These are phyloP conservation scores for Heterotrichella gracilis DNA, from an alignment of 352 stramenopile genomes.

Conservation along the genomic window DNA sequence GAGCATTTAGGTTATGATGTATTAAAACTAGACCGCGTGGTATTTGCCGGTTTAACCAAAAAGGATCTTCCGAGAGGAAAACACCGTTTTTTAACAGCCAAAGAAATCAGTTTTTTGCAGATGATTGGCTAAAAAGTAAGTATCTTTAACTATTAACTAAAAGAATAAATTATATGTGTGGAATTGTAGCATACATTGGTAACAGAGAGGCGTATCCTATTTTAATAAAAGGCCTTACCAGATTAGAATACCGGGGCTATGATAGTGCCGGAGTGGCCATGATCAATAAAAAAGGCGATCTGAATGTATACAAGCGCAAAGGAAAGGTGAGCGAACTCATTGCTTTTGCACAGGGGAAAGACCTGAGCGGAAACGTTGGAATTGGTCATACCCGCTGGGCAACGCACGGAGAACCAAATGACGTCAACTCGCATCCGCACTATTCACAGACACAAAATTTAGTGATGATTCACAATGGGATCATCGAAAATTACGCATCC, in stretches of 20 bases:
- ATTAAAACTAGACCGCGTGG: neutral
- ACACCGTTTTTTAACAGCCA: neutral
- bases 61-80: neutral
- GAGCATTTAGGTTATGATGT: slow-evolving; percentile 5
- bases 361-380: slow-evolving; percentile 28
- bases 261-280: slow-evolving; percentile 82
- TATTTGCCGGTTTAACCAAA: neutral
- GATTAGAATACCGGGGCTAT: slow-evolving; percentile 72
- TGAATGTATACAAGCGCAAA: slow-evolving; percentile 19
- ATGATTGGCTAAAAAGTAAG: neutral
- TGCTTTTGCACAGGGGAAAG: neutral
- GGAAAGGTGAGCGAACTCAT: slow-evolving; percentile 23
- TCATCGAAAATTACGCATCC: slow-evolving; percentile 77
- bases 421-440: slow-evolving; percentile 89
- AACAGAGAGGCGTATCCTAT: slow-evolving; percentile 19
- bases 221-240: slow-evolving; percentile 42
- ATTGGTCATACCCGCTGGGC: slow-evolving; percentile 97
- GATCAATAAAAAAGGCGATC: slow-evolving; percentile 26
- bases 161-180: neutral
- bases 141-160: slow-evolving; percentile 2
- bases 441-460: slow-evolving; percentile 55
- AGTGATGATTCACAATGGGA: slow-evolving; percentile 91
- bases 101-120: slow-evolving; percentile 7
- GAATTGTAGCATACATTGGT: slow-evolving; percentile 6
- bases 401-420: slow-evolving; percentile 82